phyloP scores from a whole-genome alignment of 202 grass and related monocot species.

The Digitaria exilis region DNA sequence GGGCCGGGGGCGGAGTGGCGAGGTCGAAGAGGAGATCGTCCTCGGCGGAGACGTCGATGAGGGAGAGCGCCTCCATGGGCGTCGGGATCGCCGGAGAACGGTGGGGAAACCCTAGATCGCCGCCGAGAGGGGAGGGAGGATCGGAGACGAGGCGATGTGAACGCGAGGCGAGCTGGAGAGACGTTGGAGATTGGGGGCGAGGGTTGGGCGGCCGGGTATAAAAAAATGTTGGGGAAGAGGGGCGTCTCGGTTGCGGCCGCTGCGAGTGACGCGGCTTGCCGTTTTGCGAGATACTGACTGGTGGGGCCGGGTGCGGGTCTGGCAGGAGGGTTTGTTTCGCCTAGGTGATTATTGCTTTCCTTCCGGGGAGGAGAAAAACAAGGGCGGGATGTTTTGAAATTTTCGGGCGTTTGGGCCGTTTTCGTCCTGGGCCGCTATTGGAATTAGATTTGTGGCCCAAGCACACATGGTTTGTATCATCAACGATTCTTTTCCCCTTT shows the following conservation, averaged over 20 bases:
- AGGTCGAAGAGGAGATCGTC: conserved; percentile 68
- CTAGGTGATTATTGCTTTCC: neutral
- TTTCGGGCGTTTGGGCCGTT: conserved; percentile 11
- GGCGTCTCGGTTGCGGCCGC: neutral
- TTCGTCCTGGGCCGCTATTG: neutral
- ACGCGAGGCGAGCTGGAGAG: conserved; percentile 43
- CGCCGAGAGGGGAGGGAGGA: neutral
- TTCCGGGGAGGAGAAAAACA: neutral
- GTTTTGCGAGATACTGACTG: neutral
- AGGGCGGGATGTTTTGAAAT: conserved; percentile 49
- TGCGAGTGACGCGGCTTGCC: neutral
- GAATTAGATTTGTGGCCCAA: neutral
- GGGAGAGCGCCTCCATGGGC: conserved; percentile 67
- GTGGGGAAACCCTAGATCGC: conserved; percentile 48
- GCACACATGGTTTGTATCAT: too few relatives aligned
- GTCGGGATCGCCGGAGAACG: neutral
- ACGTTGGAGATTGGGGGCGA: conserved; percentile 25
- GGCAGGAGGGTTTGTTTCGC: neutral
- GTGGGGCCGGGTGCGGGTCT: neutral
- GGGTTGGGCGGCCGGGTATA: neutral
- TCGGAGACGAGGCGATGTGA: too few relatives aligned
- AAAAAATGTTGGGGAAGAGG: neutral
- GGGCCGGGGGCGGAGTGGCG: conserved; percentile 37
- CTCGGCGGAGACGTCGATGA: conserved; percentile 71
- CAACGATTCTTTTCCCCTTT: neutral